Evolutionary conservation across 495 filamentous ascomycete species (phyloP), one percentile per base, ranked within the genome.

Genomic region (Cercophora sp.): DNA sequence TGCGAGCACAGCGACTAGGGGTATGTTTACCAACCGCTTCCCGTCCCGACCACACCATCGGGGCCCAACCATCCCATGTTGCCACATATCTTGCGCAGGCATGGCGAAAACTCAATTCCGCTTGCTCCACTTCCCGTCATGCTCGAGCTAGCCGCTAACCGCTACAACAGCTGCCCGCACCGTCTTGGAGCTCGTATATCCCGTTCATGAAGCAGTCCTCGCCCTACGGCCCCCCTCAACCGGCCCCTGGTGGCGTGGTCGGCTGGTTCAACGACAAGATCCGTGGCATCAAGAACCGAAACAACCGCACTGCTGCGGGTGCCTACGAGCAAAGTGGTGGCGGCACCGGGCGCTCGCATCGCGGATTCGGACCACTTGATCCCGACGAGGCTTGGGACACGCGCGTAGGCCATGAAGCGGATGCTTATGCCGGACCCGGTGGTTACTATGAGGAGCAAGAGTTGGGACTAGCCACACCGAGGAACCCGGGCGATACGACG

Each of bases 301-400:
- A 80, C 67, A 78, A 71, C 55, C 64, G 82, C 24, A 78, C 72
- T 13, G 78, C 81, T 8, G 63, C 74, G 0, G 83, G 83, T 47
- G 83, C 83, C 20, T 87, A 87, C 71, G 85, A 87, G 60, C 72
- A 73, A 35, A 20, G 51, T n/a, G 46, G 49, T 6, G 13, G 41
- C n/a, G 61, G 69, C 8, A 45, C 62, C 39, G 55, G 43, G 2
- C 59, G 61, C 32, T 63, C 44, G 19, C 37, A 56, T 23, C 63
- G 75, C 32, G 72, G 73, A 32, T 75, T 74, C 65, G 72, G 74
- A 29, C 60, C 75, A 16, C 70, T 86, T 23, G 85, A 89, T 60
- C 85, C 83, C 0, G 85, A 89, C 64, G 84, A 85, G 52, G 84
- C 85, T 20, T 89, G 85, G 85, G 84, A 87, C 70, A 57, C 84